These are phyloP conservation scores for Oryza punctata DNA, from an alignment of 176 grass and related monocot genomes.

Conservation along the genomic window DNA sequence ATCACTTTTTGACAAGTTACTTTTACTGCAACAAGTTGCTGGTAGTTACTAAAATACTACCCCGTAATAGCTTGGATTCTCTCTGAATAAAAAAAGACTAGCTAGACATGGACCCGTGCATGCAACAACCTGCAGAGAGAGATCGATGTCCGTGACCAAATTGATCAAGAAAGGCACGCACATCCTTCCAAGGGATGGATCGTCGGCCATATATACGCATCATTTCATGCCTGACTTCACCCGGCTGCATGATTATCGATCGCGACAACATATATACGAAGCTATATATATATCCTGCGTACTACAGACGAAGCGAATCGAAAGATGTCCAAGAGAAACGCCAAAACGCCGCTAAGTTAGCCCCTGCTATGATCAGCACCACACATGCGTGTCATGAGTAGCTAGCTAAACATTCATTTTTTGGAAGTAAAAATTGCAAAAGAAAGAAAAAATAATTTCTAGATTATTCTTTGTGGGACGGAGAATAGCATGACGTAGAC, in stretches of 20 bases:
- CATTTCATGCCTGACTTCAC: background rate
- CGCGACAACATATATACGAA: too few relatives aligned
- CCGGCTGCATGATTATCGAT: background rate
- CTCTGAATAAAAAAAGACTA: background rate
- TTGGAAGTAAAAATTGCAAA: background rate
- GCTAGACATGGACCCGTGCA: background rate
- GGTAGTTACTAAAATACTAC: too few relatives aligned
- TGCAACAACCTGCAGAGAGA: background rate
- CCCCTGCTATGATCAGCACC: background rate
- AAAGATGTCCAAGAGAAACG: background rate
- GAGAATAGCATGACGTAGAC: background rate
- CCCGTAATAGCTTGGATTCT: background rate
- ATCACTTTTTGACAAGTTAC: background rate
- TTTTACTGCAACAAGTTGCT: background rate
- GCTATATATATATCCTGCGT: background rate
- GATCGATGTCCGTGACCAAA: slow-evolving; percentile 19
- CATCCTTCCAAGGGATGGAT: slow-evolving; percentile 15
- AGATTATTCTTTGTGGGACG: too few relatives aligned
- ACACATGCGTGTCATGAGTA: background rate
- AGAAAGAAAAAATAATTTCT: too few relatives aligned
- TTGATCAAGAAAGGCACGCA: background rate
- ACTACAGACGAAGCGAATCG: background rate
- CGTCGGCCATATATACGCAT: background rate
- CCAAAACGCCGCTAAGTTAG: background rate
- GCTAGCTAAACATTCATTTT: background rate